Evolutionary conservation across 768 basidiomycete genomes (phyloP).

Genomic region (Kwoniella sp.): DNA sequence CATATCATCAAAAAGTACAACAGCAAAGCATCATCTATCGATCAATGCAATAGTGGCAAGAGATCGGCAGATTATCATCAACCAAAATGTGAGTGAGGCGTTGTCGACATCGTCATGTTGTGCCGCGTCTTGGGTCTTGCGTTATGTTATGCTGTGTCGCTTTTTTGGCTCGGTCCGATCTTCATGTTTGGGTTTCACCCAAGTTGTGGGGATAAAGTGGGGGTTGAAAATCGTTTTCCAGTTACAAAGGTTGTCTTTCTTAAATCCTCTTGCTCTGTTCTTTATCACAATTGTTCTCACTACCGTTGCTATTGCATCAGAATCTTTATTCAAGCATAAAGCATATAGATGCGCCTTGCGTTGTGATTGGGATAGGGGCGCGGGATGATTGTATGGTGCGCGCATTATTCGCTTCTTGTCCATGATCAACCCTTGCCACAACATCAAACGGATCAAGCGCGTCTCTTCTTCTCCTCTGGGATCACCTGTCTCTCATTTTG

Average conservation of each 20-base stretch:
- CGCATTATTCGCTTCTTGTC: background rate
- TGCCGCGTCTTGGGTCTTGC: no score
- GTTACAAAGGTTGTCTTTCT: background rate
- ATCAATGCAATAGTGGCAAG: constrained; percentile 1
- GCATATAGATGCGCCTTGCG: background rate
- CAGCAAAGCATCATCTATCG: background rate
- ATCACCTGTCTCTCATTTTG: no score
- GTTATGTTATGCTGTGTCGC: no score
- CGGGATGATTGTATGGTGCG: background rate
- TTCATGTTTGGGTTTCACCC: background rate
- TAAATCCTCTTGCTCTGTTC: no score
- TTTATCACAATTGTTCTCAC: no score
- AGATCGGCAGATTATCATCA: background rate
- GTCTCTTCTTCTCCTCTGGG: background rate
- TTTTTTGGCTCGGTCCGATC: no score
- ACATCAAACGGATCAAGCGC: background rate
- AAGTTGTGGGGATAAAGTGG: background rate
- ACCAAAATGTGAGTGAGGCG: background rate
- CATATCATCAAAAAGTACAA: no score
- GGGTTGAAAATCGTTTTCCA: background rate
- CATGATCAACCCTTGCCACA: no score
- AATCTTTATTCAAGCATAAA: no score
- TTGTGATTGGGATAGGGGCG: background rate
- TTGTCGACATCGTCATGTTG: background rate
- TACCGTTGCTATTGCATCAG: no score